These are phyloP conservation scores for Oryza officinalis DNA, from an alignment of 176 grass and related monocot species.

Conservation along the genomic window DNA sequence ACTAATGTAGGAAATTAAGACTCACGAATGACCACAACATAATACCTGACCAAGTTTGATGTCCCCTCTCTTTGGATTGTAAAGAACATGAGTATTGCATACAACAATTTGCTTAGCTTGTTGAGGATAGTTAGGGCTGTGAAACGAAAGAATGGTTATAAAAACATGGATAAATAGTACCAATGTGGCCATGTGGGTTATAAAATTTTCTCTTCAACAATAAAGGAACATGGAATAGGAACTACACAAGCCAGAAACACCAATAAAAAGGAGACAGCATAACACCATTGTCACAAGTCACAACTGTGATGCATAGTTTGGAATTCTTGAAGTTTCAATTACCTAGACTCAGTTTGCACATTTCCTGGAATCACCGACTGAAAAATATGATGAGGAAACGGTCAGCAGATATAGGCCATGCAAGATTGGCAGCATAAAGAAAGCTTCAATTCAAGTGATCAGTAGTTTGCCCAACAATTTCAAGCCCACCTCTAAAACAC, in stretches of 20 bases:
- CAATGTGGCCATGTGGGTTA: background rate
- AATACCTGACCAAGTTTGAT: slow-evolving; percentile 95
- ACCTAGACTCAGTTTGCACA: slow-evolving; percentile 64
- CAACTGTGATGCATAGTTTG: background rate
- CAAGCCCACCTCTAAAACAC: slow-evolving; percentile 85
- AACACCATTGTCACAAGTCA: background rate
- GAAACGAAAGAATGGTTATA: slow-evolving; percentile 24
- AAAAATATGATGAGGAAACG: slow-evolving; percentile 33
- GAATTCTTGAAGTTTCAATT: slow-evolving; percentile 36
- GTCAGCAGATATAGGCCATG: slow-evolving; percentile 26
- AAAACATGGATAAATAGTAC: slow-evolving; percentile 27
- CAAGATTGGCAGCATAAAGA: slow-evolving; percentile 17
- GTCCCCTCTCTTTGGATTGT: slow-evolving; percentile 95
- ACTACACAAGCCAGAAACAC: slow-evolving; percentile 4
- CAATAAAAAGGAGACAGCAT: slow-evolving; percentile 14
- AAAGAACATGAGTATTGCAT: slow-evolving; percentile 95
- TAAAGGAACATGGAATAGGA: slow-evolving; percentile 2
- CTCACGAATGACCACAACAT: slow-evolving; percentile 11
- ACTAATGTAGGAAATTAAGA: slow-evolving; percentile 22
- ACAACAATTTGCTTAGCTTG: slow-evolving; percentile 67
- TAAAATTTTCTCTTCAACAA: slow-evolving; percentile 14
- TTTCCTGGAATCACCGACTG: slow-evolving; percentile 52
- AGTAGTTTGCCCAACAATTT: slow-evolving; percentile 25
- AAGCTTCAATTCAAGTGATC: slow-evolving; percentile 11
- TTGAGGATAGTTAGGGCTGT: slow-evolving; percentile 46